These are phyloP conservation scores for Candida incommunis DNA, from an alignment of 805 yeast species.

Conservation along the genomic window DNA sequence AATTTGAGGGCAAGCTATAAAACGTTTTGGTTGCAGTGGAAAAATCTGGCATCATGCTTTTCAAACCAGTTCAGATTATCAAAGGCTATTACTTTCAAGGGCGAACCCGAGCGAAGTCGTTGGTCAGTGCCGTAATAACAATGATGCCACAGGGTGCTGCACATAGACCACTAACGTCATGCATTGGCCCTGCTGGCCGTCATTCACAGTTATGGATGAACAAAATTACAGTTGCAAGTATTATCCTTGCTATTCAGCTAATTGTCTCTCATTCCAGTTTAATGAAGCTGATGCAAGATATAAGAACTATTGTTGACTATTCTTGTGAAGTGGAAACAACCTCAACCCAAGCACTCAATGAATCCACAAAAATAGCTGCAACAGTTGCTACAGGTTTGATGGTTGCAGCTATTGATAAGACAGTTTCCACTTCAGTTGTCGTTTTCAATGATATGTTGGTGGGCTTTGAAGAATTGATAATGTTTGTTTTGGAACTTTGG, in stretches of 20 bases:
- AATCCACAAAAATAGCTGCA: background rate
- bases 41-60: too few species aligned
- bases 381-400: background rate
- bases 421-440: background rate
- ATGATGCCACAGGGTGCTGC: too few species aligned
- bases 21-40: too few species aligned
- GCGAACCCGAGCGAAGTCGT: too few species aligned
- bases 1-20: too few species aligned
- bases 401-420: background rate
- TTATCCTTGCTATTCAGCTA: background rate
- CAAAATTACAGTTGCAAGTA: background rate
- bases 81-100: too few species aligned
- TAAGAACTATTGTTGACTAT: background rate
- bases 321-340: background rate
- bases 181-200: too few species aligned
- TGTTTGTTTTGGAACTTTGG: background rate
- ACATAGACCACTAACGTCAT: too few species aligned
- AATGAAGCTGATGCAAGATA: background rate
- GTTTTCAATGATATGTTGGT: background rate
- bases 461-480: background rate
- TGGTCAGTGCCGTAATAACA: too few species aligned
- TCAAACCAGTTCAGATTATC: too few species aligned
- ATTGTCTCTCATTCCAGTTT: background rate
- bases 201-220: background rate
- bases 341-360: background rate